Conservation (phyloP, 495 filamentous ascomycete genomes). For the Hypoxylon lenormandii region DNA sequence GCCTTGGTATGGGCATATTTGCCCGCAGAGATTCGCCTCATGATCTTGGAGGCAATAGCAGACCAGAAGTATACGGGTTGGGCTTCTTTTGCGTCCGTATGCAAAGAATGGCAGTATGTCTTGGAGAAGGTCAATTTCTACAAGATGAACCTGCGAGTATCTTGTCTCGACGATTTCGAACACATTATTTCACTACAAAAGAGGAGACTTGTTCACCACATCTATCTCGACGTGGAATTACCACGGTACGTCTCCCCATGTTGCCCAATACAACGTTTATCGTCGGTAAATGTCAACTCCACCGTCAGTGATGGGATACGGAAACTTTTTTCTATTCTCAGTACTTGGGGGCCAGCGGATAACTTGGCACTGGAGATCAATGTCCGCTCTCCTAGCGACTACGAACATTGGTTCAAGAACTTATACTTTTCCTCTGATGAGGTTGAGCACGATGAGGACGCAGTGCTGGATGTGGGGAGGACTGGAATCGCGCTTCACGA, state of each 20-base stretch:
- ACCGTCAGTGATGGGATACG: slow-evolving; percentile 34
- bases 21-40: slow-evolving; percentile 31
- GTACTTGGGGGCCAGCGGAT: slow-evolving; percentile 21
- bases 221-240: slow-evolving; percentile 42
- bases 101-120: slow-evolving; percentile 28
- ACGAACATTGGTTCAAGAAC: slow-evolving; percentile 41
- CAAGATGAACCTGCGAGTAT: slow-evolving; percentile 33
- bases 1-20: slow-evolving; percentile 11
- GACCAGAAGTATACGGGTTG: slow-evolving; percentile 28
- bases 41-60: slow-evolving; percentile 20
- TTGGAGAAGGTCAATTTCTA: slow-evolving; percentile 30
- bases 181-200: slow-evolving; percentile 24
- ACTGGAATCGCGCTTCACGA: slow-evolving; percentile 18
- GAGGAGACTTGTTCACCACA: slow-evolving; percentile 39
- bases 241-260: slow-evolving; percentile 31
- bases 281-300: slow-evolving; percentile 7
- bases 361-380: slow-evolving; percentile 36
- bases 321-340: slow-evolving; percentile 26
- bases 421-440: slow-evolving; percentile 32
- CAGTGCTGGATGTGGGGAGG: not conserved
- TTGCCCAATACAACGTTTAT: slow-evolving; percentile 20
- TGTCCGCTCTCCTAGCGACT: slow-evolving; percentile 38
- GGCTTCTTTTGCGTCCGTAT: slow-evolving; percentile 34
- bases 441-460: slow-evolving; percentile 18
- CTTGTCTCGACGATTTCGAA: slow-evolving; percentile 46